Percentiles rank a stretch among this genome's conserved stretches.
These are phyloP conservation scores for Trichoderma cornu-damae DNA, from an alignment of 2,329 filamentous ascomycete species.

Conservation along the genomic window DNA sequence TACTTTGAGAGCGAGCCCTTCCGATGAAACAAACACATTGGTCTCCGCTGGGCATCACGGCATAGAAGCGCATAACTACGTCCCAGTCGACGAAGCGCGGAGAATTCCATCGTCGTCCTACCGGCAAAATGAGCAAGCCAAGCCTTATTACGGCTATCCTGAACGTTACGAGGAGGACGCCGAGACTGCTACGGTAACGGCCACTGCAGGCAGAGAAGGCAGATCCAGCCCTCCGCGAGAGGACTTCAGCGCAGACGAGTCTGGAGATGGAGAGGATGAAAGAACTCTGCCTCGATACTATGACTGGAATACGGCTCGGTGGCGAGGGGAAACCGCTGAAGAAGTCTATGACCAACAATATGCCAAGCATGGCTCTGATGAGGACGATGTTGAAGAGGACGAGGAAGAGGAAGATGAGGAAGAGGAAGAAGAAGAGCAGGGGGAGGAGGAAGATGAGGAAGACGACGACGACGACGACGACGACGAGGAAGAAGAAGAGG, in stretches of 20 bases:
- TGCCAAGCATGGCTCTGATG: not conserved
- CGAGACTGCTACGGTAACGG: slow-evolving; percentile 12
- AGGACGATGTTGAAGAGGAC: not conserved
- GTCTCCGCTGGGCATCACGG: not conserved
- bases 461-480: not conserved
- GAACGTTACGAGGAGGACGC: slow-evolving; percentile 8
- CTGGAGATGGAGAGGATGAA: not conserved
- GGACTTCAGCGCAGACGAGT: slow-evolving; percentile 4
- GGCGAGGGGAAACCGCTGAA: not conserved
- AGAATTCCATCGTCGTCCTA: not conserved
- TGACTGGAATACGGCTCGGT: not conserved
- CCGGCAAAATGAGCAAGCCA: not conserved
- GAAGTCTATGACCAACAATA: not conserved
- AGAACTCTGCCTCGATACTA: not conserved
- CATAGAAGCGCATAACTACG: not conserved
- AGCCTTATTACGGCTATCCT: not conserved
- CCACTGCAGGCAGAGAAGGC: slow-evolving; percentile 8
- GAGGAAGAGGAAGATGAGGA: not conserved
- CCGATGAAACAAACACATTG: not conserved
- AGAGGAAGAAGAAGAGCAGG: not conserved
- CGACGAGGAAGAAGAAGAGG: no score
- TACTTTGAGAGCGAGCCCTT: slow-evolving; percentile 1
- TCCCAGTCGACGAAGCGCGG: not conserved
- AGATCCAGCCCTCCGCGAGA: slow-evolving; percentile 4
- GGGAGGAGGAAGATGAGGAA: not conserved